Evolutionary conservation across 2,329 filamentous ascomycete genomes (phyloP).

Genomic region (Ceratocystis lukuohia): DNA sequence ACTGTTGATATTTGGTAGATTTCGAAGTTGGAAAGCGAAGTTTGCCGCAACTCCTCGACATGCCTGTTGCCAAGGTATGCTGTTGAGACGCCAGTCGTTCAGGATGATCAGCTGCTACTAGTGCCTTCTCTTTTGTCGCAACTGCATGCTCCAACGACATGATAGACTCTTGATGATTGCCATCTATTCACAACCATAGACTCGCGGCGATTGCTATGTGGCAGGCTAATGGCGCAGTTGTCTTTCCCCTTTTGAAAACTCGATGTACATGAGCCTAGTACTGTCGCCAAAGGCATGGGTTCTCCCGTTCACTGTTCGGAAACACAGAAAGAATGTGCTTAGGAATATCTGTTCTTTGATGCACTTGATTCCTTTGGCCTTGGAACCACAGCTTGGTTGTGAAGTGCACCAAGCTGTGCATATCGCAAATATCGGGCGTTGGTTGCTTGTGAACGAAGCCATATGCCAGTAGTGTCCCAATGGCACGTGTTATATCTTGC

Average conservation of each 20-base stretch:
- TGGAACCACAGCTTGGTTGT: neutral
- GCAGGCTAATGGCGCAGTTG: too few relatives aligned
- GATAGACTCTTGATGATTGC: too few relatives aligned
- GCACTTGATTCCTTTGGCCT: neutral
- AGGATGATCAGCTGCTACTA: too few relatives aligned
- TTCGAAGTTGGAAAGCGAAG: too few relatives aligned
- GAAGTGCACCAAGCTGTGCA: neutral
- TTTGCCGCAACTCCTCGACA: too few relatives aligned
- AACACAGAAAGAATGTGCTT: neutral
- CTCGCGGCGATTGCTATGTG: neutral
- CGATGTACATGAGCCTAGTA: neutral
- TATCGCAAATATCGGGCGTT: neutral
- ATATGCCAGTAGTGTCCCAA: neutral
- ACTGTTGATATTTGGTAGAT: too few relatives aligned
- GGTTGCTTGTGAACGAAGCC: neutral
- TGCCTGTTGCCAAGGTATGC: too few relatives aligned
- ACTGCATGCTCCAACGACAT: too few relatives aligned
- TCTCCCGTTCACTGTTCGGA: neutral
- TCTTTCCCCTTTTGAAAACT: neutral
- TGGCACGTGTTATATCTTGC: neutral
- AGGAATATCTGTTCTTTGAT: neutral
- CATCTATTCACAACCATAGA: neutral
- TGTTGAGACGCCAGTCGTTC: too few relatives aligned
- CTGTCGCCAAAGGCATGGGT: neutral
- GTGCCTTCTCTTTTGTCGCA: too few relatives aligned